phyloP scores from a whole-genome alignment of 2,329 filamentous ascomycete species.

The Akanthomyces lecanii region DNA sequence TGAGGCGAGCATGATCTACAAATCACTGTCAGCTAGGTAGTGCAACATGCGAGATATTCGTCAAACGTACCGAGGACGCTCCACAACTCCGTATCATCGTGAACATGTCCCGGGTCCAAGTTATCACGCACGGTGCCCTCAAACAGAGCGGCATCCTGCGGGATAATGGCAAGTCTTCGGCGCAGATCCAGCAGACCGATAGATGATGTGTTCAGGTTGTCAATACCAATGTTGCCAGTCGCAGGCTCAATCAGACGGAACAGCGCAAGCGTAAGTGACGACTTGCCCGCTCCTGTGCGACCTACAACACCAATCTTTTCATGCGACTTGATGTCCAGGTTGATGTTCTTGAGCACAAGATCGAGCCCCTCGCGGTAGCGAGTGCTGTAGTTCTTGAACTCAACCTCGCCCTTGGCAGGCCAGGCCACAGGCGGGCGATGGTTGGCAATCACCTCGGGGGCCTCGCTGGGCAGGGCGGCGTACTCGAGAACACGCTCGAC shows the following conservation, averaged over 20 bases:
- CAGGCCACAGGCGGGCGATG: slow-evolving; percentile 83
- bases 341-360: slow-evolving; percentile 89
- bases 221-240: slow-evolving; percentile 81
- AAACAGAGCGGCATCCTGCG: slow-evolving; percentile 94
- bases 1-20: slow-evolving; percentile 84
- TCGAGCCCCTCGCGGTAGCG: slow-evolving; percentile 87
- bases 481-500: slow-evolving; percentile 98
- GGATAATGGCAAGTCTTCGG: slow-evolving; percentile 89
- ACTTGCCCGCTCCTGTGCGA: slow-evolving; percentile 93
- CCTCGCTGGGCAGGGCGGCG: slow-evolving; percentile 83
- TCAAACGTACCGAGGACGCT: slow-evolving; percentile 74
- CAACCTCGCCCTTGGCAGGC: slow-evolving; percentile 83
- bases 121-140: slow-evolving; percentile 93
- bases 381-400: slow-evolving; percentile 91
- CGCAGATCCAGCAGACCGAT: slow-evolving; percentile 89
- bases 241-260: slow-evolving; percentile 93
- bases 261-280: slow-evolving; percentile 82
- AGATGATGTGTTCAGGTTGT: slow-evolving; percentile 79
- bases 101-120: slow-evolving; percentile 87
- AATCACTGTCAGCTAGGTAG: slow-evolving; percentile 19
- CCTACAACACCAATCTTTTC: slow-evolving; percentile 99
- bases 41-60: not conserved
- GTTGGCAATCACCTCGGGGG: slow-evolving; percentile 87
- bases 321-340: slow-evolving; percentile 85
- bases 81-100: slow-evolving; percentile 97